Base-by-base conservation (phyloP, 768 basidiomycete genomes). In the Termitomyces heimii region DNA sequence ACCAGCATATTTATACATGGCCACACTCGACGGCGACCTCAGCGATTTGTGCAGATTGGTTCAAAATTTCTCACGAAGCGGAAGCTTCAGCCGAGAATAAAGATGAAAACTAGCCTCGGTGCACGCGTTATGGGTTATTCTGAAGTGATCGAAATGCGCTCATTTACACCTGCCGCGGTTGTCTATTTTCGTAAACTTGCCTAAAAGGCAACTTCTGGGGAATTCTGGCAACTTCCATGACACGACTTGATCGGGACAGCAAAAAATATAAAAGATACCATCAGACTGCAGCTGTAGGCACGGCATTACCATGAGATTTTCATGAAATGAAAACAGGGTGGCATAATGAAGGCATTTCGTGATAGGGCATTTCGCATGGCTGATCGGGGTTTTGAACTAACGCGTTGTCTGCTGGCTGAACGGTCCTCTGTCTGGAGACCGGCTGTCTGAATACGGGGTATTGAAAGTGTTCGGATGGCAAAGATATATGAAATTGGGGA, bases 1-100 rank as follows among this genome's bases (percentile, higher is more conserved):
- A 58, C 50, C 59, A 56, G 57, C 55, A 56, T 56, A 60, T 63
- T 60, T 64, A 61, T 61, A 61, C 53, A 31, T 37, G 49, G 26
- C 24, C 40, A 35, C 53, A n/a, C 32, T 53, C 54, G 59, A 68
- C 62, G 64, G 66, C 60, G 63, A 66, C 49, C 53, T 61, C 45
- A 54, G 24, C 9, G 16, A 63, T 60, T 62, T 26, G 44, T 55
- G 50, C 46, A 46, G 53, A 56, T 58, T 53, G 45, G 48, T 16
- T 20, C 22, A 18, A 46, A 50, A 26, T 35, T 64, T 66, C 65
- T 61, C 66, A 65, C 65, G 60, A 56, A 48, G 51, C 48, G 56
- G 54, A 34, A 29, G 37, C 48, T 24, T 13, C 2, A 55, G 54
- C 54, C 45, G 54, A 59, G 58, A 58, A 48, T 40, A 60, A 45